Evolutionary conservation across 345 rosid genomes (phyloP).

Genomic region (Dimocarpus longan): DNA sequence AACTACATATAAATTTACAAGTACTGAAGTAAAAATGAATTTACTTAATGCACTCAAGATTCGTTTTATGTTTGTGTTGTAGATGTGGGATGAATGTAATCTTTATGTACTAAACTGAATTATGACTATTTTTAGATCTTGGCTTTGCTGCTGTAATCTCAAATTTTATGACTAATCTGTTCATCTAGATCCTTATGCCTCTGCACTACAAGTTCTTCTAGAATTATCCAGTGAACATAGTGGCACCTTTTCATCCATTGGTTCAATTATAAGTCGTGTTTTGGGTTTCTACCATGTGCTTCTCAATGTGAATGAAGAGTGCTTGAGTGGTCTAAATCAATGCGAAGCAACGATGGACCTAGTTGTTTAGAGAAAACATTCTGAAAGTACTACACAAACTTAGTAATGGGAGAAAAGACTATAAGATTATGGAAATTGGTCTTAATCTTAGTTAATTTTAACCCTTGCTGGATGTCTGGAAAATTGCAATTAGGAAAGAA

Average conservation of each 20-base stretch:
- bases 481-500: background rate
- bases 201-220: background rate
- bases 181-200: background rate
- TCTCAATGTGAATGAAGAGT: background rate
- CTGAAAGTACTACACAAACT: too few relatives aligned
- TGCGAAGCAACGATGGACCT: background rate
- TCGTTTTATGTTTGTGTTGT: background rate
- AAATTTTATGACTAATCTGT: background rate
- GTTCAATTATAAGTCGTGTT: background rate
- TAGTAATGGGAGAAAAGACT: too few relatives aligned
- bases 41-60: background rate
- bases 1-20: too few relatives aligned
- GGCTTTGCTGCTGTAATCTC: background rate
- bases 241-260: background rate
- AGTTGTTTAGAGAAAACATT: too few relatives aligned
- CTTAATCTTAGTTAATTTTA: too few relatives aligned
- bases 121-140: background rate
- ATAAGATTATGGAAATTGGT: too few relatives aligned
- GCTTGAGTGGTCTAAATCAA: background rate
- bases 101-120: background rate
- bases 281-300: background rate
- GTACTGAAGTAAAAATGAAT: background rate
- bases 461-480: too few relatives aligned
- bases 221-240: background rate
- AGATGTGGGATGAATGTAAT: background rate